Percentiles rank a stretch among this genome's conserved stretches.
phyloP scores from a whole-genome alignment of 176 grass and related monocot genomes.

The Carex cristatella region DNA sequence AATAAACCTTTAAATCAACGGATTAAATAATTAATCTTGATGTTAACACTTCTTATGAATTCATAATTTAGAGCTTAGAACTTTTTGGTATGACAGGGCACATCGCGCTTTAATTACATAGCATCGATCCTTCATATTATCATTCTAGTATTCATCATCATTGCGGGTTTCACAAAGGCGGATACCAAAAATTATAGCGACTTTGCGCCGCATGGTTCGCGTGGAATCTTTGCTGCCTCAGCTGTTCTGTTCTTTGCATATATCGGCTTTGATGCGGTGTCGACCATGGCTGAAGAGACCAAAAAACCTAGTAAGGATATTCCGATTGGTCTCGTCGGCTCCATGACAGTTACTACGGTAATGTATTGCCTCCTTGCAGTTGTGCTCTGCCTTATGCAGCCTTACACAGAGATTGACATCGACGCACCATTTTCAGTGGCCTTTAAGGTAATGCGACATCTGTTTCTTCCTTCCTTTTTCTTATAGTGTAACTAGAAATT shows the following conservation, averaged over 20 bases:
- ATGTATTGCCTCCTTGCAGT: slow-evolving; percentile 55
- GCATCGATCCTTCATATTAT: slow-evolving; percentile 62
- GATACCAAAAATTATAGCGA: slow-evolving; percentile 34
- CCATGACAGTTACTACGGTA: slow-evolving; percentile 52
- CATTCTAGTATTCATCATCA: slow-evolving; percentile 69
- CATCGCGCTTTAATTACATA: slow-evolving; percentile 83
- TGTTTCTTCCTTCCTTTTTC: not conserved
- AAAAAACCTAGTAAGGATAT: slow-evolving; percentile 61
- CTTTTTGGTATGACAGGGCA: slow-evolving; percentile 25
- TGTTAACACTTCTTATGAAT: not conserved
- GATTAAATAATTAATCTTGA: not conserved
- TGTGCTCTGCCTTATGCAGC: slow-evolving; percentile 74
- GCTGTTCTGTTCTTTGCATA: slow-evolving; percentile 93
- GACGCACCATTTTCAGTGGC: slow-evolving; percentile 68
- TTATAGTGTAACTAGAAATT: not conserved
- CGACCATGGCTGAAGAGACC: slow-evolving; percentile 93
- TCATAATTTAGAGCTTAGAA: not conserved
- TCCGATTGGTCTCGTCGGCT: slow-evolving; percentile 62
- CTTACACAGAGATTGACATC: slow-evolving; percentile 22
- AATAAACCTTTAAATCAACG: not conserved
- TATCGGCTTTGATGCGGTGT: slow-evolving; percentile 84
- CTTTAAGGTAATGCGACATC: slow-evolving; percentile 26
- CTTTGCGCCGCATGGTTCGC: slow-evolving; percentile 49
- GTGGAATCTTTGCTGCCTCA: slow-evolving; percentile 56
- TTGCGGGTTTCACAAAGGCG: slow-evolving; percentile 45